phyloP scores from a whole-genome alignment of 768 basidiomycete genomes.

The Lactarius evosmus region DNA sequence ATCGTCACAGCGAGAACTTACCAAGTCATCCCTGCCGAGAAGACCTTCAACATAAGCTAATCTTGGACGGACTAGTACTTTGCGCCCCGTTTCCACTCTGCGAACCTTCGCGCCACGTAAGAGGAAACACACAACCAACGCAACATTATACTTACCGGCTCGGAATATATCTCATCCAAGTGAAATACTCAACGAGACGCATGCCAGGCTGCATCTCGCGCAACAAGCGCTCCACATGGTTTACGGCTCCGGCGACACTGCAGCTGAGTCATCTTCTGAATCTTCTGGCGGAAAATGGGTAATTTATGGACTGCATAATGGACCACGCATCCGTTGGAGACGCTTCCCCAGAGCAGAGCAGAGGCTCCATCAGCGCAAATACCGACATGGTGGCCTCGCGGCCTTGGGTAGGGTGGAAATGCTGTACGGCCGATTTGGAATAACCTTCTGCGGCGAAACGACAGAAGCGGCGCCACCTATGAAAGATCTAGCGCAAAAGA shows the following conservation, averaged over 20 bases:
- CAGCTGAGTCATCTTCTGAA: conserved; percentile 14
- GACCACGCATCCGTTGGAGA: conserved; percentile 26
- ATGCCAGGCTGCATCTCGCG: not conserved
- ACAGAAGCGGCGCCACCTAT: conserved; percentile 30
- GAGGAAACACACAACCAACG: not conserved
- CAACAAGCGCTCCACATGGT: not conserved
- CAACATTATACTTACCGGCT: not conserved
- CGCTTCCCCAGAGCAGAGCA: conserved; percentile 30
- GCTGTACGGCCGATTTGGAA: conserved; percentile 31
- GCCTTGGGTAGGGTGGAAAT: conserved; percentile 33
- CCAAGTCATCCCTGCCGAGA: not conserved
- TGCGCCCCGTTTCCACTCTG: conserved; percentile 21
- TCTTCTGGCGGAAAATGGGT: conserved; percentile 4
- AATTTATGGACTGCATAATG: conserved; percentile 30
- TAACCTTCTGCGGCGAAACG: conserved; percentile 29
- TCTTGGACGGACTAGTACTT: conserved; percentile 15
- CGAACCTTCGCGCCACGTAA: not conserved
- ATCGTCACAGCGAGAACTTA: not conserved
- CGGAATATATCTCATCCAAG: conserved; percentile 2
- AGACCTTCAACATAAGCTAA: conserved; percentile 11
- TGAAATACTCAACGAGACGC: not conserved
- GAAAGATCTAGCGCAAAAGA: not conserved
- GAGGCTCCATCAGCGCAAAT: conserved; percentile 32
- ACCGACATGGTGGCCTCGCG: conserved; percentile 31
- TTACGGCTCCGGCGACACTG: not conserved